Conservation (phyloP, 305 asterid species). For the Fraxinus dipetala region DNA sequence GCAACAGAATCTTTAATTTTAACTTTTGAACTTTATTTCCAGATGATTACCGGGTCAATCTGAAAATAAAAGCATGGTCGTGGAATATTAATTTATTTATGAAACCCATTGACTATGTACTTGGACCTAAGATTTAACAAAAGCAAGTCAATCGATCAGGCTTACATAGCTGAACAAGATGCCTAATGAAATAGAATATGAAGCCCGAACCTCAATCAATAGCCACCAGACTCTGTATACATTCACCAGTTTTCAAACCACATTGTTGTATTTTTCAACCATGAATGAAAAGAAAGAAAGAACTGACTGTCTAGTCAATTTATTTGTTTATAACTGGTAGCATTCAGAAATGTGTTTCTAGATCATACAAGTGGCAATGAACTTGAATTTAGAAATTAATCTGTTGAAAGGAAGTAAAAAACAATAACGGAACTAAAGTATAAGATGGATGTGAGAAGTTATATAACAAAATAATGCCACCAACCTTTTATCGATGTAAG, state of each 20-base stretch:
- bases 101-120: not conserved
- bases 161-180: not conserved
- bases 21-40: not conserved
- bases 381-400: not conserved
- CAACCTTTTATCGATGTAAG: slow-evolving; percentile 79
- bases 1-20: not conserved
- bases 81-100: not conserved
- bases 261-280: not conserved
- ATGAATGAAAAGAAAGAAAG: not conserved
- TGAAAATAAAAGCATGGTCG: not conserved
- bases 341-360: not conserved
- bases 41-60: not conserved
- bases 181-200: not conserved
- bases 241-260: not conserved
- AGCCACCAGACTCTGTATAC: not conserved
- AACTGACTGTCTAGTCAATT: not conserved
- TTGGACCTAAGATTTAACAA: not conserved
- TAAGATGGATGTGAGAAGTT: slow-evolving; percentile 16
- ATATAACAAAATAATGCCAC: slow-evolving; percentile 14
- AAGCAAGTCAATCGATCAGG: not conserved
- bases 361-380: not conserved
- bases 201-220: not conserved
- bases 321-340: not conserved
- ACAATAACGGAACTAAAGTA: slow-evolving; percentile 1
- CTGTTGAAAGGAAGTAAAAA: not conserved